Percentiles rank a stretch among this genome's conserved stretches.
Conservation (phyloP, 2,329 filamentous ascomycete genomes). For the Trichoderma gracile region DNA sequence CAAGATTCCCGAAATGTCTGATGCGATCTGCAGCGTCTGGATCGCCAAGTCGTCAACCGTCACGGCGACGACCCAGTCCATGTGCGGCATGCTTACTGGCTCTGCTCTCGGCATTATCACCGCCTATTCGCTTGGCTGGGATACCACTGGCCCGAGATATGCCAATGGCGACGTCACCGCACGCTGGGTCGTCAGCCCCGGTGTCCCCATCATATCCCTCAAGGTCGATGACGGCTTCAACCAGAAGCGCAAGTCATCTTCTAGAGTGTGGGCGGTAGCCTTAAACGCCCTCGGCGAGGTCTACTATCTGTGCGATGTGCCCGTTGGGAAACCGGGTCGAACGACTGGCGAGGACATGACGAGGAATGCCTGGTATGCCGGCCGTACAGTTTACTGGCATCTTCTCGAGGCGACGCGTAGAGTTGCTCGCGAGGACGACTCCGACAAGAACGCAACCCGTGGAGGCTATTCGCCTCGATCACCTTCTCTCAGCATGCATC, state of each 20-base stretch:
- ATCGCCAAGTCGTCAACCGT: constrained; percentile 79
- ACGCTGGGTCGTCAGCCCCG: constrained; percentile 87
- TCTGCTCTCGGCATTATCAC: constrained; percentile 82
- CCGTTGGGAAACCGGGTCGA: constrained; percentile 55
- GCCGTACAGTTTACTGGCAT: constrained; percentile 77
- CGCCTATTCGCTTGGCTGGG: constrained; percentile 71
- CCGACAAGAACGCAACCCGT: constrained; percentile 64
- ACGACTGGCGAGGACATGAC: constrained; percentile 57
- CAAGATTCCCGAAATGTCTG: constrained; percentile 66
- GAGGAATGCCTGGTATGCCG: constrained; percentile 75
- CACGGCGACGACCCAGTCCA: constrained; percentile 69
- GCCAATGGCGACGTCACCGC: constrained; percentile 77
- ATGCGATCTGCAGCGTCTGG: constrained; percentile 81
- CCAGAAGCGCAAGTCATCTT: constrained; percentile 64
- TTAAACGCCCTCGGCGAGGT: constrained; percentile 92
- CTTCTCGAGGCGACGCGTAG: constrained; percentile 77
- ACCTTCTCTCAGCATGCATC: constrained; percentile 70
- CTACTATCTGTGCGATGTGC: constrained; percentile 77
- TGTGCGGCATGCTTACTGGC: constrained; percentile 80
- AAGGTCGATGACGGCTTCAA: constrained; percentile 82
- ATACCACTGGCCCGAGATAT: constrained; percentile 60
- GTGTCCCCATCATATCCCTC: constrained; percentile 85
- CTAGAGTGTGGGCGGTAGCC: constrained; percentile 86
- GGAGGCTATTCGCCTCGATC: constrained; percentile 80
- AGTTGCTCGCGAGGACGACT: constrained; percentile 68